Evolutionary conservation across 441 rosid genomes (phyloP), one percentile per base, ranked within the genome.

Genomic region (Pelargonium fulgidum): DNA sequence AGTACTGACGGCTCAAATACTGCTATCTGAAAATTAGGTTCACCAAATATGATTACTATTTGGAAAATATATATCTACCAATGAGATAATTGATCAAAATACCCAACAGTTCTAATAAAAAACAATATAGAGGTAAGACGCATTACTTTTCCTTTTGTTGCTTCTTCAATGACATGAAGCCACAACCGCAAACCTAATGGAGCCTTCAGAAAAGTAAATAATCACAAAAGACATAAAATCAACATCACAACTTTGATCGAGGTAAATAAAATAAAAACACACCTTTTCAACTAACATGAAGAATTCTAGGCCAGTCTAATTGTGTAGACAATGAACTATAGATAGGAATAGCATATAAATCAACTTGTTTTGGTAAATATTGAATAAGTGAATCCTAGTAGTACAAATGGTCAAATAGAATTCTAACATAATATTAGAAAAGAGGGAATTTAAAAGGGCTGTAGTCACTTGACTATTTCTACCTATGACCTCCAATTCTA

Each of bases 91-190:
- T 20, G 7, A 54, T 59, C 29, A 45, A 13, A 39, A 65, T 17
- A 26, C 22, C 50, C 24, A 42, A 42, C 14, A 63, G 24, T 14
- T 68, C 48, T 12, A 61, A 36, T 5, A 66, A 65, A 39, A 63
- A 6, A 13, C 65, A 68, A 26, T 48, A 8, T 48, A 5, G 64
- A 24, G 1, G 66, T 47, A 50, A 58, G 41, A 64, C 19, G 22
- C 67, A 68, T 77, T 87, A 92, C 98, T 76, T 85, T 85, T 84
- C 95, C 96, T 77, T 80, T 78, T 33, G 85, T 80, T 59, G 83
- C 85, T 87, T 90, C 90, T 79, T 74, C 79, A 74, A 76, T 85
- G 20, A 76, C 36, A 68, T 88, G 83, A 66, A 76, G 84, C 88
- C 85, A 82, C 62, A 92, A 74, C 54, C 96, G 85, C 58, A 84